A percentile compares a stretch with the other conserved stretches of the same genome.
Conservation (phyloP, 257 asterid species). For the Scutellaria barbata region DNA sequence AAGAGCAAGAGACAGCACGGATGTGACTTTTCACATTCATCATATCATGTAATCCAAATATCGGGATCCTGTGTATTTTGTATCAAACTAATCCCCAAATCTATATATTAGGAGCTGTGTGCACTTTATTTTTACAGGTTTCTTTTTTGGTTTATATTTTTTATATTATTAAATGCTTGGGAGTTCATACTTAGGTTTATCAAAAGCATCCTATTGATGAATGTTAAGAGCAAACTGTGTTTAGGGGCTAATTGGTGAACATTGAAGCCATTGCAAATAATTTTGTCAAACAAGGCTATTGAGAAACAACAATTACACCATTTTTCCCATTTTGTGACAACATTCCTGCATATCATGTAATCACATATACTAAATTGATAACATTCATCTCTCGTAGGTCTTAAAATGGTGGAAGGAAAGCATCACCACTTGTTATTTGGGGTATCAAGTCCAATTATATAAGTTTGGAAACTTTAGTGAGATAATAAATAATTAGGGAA, state of each 20-base stretch:
- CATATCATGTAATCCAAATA: slow-evolving; percentile 4
- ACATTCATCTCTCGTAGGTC: neutral
- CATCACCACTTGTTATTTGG: slow-evolving; percentile 7
- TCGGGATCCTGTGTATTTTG: slow-evolving; percentile 3
- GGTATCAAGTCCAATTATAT: neutral
- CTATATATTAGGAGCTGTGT: neutral
- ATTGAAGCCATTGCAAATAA: neutral
- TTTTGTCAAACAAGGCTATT: neutral
- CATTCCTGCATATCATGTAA: neutral
- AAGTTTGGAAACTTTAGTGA: neutral
- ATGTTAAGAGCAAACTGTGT: neutral
- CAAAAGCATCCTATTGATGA: neutral
- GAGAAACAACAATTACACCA: neutral
- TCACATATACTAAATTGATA: neutral
- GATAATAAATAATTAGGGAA: slow-evolving; percentile 3
- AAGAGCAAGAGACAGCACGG: slow-evolving; percentile 6
- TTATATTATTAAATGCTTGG: neutral
- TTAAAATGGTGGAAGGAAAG: neutral
- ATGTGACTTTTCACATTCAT: slow-evolving; percentile 5
- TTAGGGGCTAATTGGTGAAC: neutral
- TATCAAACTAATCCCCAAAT: neutral
- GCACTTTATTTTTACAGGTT: neutral
- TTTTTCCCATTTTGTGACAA: slow-evolving; percentile 7
- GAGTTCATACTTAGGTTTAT: slow-evolving; percentile 4
- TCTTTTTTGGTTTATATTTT: neutral